Conservation (phyloP, 345 rosid genomes). For the Erucastrum elatum region DNA sequence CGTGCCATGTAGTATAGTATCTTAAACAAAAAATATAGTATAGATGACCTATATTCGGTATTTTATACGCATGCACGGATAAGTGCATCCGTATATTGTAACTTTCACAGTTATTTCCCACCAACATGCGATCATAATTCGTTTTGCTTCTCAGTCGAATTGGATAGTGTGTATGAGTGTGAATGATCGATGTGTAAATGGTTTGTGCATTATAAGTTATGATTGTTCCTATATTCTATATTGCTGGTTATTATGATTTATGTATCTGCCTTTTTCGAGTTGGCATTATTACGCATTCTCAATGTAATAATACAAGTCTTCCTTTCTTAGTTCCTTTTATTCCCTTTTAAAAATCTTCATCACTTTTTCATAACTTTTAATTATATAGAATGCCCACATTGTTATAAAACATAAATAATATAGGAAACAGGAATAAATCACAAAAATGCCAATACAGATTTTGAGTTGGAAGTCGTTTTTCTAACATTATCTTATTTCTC, state of each 20-base stretch:
- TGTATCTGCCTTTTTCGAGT: not conserved
- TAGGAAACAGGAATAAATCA: not conserved
- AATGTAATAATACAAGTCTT: conserved; percentile 36
- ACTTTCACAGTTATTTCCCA: not conserved
- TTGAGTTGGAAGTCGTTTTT: not conserved
- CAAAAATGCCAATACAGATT: not conserved
- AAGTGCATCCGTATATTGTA: not conserved
- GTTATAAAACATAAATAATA: not conserved
- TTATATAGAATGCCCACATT: not conserved
- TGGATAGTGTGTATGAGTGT: not conserved
- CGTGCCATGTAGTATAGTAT: not conserved
- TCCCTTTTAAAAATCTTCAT: conserved; percentile 24
- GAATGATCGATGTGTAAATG: too few species aligned
- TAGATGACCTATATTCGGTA: not conserved
- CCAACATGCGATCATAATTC: not conserved
- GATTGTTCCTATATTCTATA: not conserved
- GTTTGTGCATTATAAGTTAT: not conserved
- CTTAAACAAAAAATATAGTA: not conserved
- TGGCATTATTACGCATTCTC: conserved; percentile 49
- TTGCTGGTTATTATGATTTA: not conserved
- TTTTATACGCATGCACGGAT: not conserved
- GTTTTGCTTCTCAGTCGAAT: not conserved
- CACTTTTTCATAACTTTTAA: conserved; percentile 22
- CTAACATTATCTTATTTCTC: not conserved
- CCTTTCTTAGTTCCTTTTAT: conserved; percentile 28